Evolutionary conservation across 176 grass and related monocot species (phyloP).

Genomic region (Aegilops sharonensis): DNA sequence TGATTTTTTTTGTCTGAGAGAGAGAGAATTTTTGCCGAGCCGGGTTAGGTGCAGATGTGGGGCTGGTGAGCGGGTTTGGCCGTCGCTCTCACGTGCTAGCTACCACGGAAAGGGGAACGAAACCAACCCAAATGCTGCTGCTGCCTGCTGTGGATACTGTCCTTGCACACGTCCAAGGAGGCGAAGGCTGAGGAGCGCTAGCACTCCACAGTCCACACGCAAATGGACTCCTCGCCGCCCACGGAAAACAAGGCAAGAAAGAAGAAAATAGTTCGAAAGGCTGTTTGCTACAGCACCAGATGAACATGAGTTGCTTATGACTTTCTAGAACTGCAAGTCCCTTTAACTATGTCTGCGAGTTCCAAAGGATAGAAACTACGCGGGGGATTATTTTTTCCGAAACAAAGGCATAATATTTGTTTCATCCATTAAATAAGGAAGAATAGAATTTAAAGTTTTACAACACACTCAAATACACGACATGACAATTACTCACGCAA

Average conservation of each 20-base stretch:
- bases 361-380: too few relatives aligned
- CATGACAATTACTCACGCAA: not conserved
- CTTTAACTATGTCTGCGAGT: too few relatives aligned
- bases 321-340: not conserved
- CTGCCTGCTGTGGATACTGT: not conserved
- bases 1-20: not conserved
- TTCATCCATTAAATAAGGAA: too few relatives aligned
- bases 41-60: not conserved
- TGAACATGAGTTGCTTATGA: not conserved
- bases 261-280: not conserved
- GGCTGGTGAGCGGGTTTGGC: not conserved
- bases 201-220: not conserved
- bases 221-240: not conserved
- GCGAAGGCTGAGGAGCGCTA: not conserved
- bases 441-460: too few relatives aligned
- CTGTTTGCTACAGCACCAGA: not conserved
- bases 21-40: not conserved
- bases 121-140: not conserved
- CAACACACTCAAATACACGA: too few relatives aligned
- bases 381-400: too few relatives aligned
- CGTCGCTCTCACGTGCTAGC: constrained; percentile 9
- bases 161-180: not conserved
- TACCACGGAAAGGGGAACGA: not conserved
- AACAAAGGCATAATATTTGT: too few relatives aligned
- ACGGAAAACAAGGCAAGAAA: not conserved